Evolutionary conservation across 352 stramenopile species (phyloP), one percentile per base, ranked within the genome.

Genomic region (Phytophthora gonapodyides): DNA sequence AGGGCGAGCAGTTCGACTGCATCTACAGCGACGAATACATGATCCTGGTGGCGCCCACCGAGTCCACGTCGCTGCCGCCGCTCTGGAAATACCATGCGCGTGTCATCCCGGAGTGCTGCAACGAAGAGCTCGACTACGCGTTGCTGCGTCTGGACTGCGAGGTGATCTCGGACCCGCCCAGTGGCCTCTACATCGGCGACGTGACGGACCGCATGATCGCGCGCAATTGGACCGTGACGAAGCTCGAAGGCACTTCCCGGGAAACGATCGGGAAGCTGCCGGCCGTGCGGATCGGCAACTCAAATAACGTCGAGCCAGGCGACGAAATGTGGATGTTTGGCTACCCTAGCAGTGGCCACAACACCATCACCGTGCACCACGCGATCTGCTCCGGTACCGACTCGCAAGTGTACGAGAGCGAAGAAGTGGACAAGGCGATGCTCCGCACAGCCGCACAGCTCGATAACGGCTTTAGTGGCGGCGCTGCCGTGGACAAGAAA

Each of bases 291-390:
- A 92, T 95, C 51, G 87, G 87, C 30, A 95, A 95, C 53, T 95
- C 87, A 36, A 95, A 95, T 67, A 95, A 93, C 33, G 78, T 95
- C 16, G 87, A 95, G 55, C 87, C 87, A 12, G 87, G 87, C 21
- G 87, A 95, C 57, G 87, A 95, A 54, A 93, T 95, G 84, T 95
- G 87, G 87, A 95, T 95, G 87, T 95, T 95, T 74, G 87, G 87
- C 9, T 95, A 95, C 50, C 87, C 87, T 16, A 95, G 87, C 65
- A 93, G 82, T 42, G 87, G 87, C 16, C 87, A 95, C 73, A 95
- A 95, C 63, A 95, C 87, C 19, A 95, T 95, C 69, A 95, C 87
- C 2, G 87, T 95, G 53, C 87, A 95, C 62, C 84, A 93, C 55
- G 87, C 87, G n/a, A 95, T 95, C 56, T 95, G 87, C 62, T 95